These are phyloP conservation scores for Stromatinia cepivora DNA, from an alignment of 2,329 filamentous ascomycete species.

Conservation along the genomic window DNA sequence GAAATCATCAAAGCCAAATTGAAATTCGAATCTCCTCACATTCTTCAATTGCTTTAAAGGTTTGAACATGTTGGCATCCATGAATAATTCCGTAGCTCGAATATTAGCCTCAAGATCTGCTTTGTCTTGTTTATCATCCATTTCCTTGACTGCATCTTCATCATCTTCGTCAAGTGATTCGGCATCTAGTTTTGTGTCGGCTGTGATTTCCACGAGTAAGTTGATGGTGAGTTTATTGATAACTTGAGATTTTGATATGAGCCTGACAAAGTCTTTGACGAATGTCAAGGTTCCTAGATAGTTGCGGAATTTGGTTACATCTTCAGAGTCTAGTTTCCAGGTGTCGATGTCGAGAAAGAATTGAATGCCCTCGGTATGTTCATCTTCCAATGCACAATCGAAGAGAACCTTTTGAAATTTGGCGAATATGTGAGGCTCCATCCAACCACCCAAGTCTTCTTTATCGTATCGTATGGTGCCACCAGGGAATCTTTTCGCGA, in stretches of 20 bases:
- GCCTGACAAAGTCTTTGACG: constrained; percentile 28
- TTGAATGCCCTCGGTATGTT: constrained; percentile 2
- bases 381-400: constrained; percentile 21
- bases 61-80: constrained; percentile 27
- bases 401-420: constrained; percentile 28
- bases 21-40: constrained; percentile 25
- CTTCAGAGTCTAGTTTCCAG: background rate
- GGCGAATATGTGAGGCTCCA: constrained; percentile 32
- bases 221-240: constrained; percentile 25
- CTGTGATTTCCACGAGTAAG: constrained; percentile 27
- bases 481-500: constrained; percentile 4
- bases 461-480: constrained; percentile 22
- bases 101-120: constrained; percentile 25
- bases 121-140: constrained; percentile 17
- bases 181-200: constrained; percentile 21
- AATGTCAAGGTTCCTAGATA: constrained; percentile 21
- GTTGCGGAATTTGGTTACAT: constrained; percentile 18
- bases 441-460: constrained; percentile 8
- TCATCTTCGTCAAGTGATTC: constrained; percentile 20
- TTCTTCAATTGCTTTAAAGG: constrained; percentile 24
- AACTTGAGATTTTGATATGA: constrained; percentile 23
- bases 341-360: constrained; percentile 28
- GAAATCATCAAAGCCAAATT: constrained; percentile 22
- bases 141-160: constrained; percentile 17
- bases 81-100: constrained; percentile 27